Conservation (phyloP, 139 green algal species). For the Coelastrella sp. region DNA sequence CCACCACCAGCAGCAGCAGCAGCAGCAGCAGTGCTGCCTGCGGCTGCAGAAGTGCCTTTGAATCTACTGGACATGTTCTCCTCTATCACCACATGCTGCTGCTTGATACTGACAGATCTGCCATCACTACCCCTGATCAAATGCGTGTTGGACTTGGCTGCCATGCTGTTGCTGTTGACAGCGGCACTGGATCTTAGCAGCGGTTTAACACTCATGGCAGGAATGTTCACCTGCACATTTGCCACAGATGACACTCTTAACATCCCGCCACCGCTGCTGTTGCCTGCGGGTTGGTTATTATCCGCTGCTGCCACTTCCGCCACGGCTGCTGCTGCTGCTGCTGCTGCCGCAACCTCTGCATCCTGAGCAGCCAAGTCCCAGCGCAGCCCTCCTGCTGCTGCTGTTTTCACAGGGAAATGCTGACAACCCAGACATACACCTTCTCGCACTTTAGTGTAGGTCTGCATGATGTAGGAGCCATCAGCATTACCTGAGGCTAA, state of each 20-base stretch:
- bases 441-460: background rate
- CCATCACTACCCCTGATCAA: background rate
- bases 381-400: background rate
- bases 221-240: background rate
- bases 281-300: background rate
- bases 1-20: background rate
- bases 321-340: background rate
- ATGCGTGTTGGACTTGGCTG: background rate
- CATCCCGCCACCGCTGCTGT: background rate
- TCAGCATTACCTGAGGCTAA: background rate
- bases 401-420: slow-evolving; percentile 7
- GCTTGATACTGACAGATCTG: background rate
- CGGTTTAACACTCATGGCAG: background rate
- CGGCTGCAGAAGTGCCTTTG: background rate
- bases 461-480: slow-evolving; percentile 15
- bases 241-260: background rate
- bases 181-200: background rate
- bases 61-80: background rate
- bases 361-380: background rate
- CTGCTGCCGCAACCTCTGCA: background rate
- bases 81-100: background rate
- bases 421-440: slow-evolving; percentile 18
- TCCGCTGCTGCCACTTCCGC: background rate
- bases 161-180: background rate
- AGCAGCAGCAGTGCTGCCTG: slow-evolving; percentile 11